A percentile compares a stretch with the other conserved stretches of the same genome.
These are phyloP conservation scores for Quercus tomentella DNA, from an alignment of 331 rosid species.

Conservation along the genomic window DNA sequence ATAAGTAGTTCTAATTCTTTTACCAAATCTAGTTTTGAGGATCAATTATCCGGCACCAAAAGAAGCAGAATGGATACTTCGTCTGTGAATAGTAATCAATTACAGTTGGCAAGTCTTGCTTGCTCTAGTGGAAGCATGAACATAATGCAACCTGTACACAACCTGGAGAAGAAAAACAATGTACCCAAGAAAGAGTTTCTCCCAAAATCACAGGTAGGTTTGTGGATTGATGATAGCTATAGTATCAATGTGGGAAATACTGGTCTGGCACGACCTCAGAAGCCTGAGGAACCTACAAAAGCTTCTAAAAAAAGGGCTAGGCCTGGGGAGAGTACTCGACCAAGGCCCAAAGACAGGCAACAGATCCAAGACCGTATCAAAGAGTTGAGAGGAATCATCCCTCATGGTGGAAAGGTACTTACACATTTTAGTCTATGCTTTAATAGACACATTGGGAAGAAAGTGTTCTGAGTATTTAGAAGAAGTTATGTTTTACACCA, in stretches of 20 bases:
- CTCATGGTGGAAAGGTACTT: constrained; percentile 76
- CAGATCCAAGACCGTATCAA: constrained; percentile 89
- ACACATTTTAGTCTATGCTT: not conserved
- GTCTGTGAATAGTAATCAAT: constrained; percentile 30
- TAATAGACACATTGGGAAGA: not conserved
- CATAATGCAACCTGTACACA: constrained; percentile 25
- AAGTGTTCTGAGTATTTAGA: not conserved
- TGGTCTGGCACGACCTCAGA: constrained; percentile 28
- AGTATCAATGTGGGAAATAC: constrained; percentile 35
- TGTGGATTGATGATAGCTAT: constrained; percentile 57
- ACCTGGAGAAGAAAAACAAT: constrained; percentile 25
- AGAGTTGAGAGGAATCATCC: constrained; percentile 83
- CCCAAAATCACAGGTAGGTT: constrained; percentile 48
- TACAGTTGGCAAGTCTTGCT: constrained; percentile 18
- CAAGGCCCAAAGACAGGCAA: constrained; percentile 95
- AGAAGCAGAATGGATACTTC: constrained; percentile 35
- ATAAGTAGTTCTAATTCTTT: constrained; percentile 31
- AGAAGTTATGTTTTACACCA: not conserved
- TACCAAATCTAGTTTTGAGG: constrained; percentile 33
- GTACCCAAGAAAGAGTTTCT: constrained; percentile 37
- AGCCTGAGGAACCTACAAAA: constrained; percentile 52
- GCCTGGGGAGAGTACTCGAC: constrained; percentile 75
- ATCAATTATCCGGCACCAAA: constrained; percentile 34
- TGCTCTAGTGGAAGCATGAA: constrained; percentile 24
- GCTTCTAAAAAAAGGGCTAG: constrained; percentile 56